phyloP scores from a whole-genome alignment of 2,329 filamentous ascomycete genomes.

The Tolypocladium pustulatum region DNA sequence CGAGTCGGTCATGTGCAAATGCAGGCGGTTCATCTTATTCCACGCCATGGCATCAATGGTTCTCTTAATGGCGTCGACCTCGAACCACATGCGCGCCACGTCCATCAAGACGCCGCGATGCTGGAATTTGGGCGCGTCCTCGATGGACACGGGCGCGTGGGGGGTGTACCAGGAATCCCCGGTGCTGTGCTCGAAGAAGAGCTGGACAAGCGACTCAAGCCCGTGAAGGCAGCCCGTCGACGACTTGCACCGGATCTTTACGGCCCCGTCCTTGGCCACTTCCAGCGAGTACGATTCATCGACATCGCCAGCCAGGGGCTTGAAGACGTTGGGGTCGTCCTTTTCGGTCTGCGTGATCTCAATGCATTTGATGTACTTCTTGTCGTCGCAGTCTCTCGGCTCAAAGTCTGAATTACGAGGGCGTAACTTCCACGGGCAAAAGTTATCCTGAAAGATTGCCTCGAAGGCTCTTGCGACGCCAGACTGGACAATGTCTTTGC shows the following conservation, averaged over 20 bases:
- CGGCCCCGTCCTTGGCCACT: slow-evolving; percentile 46
- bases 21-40: slow-evolving; percentile 76
- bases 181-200: slow-evolving; percentile 63
- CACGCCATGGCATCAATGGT: slow-evolving; percentile 68
- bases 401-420: slow-evolving; percentile 54
- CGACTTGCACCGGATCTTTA: slow-evolving; percentile 52
- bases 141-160: slow-evolving; percentile 58
- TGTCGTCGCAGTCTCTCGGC: slow-evolving; percentile 34
- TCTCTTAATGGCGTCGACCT: slow-evolving; percentile 55
- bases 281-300: slow-evolving; percentile 69
- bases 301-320: slow-evolving; percentile 49
- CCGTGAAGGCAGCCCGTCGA: slow-evolving; percentile 61
- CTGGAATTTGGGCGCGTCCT: slow-evolving; percentile 62
- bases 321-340: slow-evolving; percentile 45
- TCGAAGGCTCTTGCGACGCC: slow-evolving; percentile 49
- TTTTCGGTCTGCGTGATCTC: slow-evolving; percentile 47
- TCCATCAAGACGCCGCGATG: slow-evolving; percentile 77
- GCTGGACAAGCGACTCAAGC: slow-evolving; percentile 68
- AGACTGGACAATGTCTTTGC: slow-evolving; percentile 42
- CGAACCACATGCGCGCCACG: slow-evolving; percentile 62
- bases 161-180: slow-evolving; percentile 54
- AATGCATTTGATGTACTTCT: slow-evolving; percentile 47
- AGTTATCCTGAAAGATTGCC: slow-evolving; percentile 55
- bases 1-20: slow-evolving; percentile 72
- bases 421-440: slow-evolving; percentile 72